phyloP scores from a whole-genome alignment of 257 asterid genomes.

The Lycium barbarum region DNA sequence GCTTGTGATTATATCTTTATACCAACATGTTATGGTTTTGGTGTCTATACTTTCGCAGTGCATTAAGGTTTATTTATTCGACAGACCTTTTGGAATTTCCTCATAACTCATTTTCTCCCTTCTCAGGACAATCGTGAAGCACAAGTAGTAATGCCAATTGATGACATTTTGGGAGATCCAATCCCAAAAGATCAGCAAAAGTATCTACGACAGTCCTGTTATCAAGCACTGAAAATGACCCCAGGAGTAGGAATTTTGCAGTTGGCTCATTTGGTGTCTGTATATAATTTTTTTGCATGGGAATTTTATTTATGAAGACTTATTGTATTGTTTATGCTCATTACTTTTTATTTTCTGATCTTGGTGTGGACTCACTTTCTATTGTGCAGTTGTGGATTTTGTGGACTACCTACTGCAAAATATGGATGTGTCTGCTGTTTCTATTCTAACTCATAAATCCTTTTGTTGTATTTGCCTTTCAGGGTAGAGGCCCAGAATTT shows the following conservation, averaged over 20 bases:
- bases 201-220: conserved; percentile 74
- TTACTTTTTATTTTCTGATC: conserved; percentile 18
- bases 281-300: neutral
- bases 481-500: conserved; percentile 78
- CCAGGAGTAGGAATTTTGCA: conserved; percentile 59
- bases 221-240: conserved; percentile 74
- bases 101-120: conserved; percentile 28
- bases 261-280: neutral
- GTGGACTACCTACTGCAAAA: conserved; percentile 18
- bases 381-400: conserved; percentile 23
- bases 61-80: neutral
- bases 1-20: conserved; percentile 25
- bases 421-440: conserved; percentile 2
- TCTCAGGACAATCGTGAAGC: conserved; percentile 79
- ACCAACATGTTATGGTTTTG: conserved; percentile 4
- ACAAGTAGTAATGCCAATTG: conserved; percentile 69
- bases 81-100: neutral
- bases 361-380: conserved; percentile 17
- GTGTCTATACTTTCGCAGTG: conserved; percentile 7
- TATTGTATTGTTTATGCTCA: neutral
- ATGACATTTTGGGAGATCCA: conserved; percentile 86
- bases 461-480: conserved; percentile 40
- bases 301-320: neutral
- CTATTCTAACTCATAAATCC: conserved; percentile 29
- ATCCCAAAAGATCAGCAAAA: conserved; percentile 82